Percentiles rank a stretch among this genome's conserved stretches.
Evolutionary conservation across 1,284 basidiomycete species (phyloP).

Genomic region (Rhodotorula sp.): DNA sequence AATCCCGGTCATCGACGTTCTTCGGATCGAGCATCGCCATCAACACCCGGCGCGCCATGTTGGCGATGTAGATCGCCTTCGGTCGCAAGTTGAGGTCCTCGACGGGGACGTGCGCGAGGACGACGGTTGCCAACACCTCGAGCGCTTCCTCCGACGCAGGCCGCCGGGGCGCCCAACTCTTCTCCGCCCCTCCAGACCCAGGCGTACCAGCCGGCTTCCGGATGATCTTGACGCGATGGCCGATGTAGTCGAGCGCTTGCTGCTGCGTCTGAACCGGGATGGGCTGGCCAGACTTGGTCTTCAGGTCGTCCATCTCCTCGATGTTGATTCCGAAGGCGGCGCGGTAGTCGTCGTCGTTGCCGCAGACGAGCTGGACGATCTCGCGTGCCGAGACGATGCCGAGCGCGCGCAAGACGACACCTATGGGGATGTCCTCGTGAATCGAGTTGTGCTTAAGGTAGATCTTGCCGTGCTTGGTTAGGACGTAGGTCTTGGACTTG

Average conservation of each 20-base stretch:
- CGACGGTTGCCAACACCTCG: conserved; percentile 93
- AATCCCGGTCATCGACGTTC: conserved; percentile 98
- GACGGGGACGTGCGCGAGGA: conserved; percentile 94
- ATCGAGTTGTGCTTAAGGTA: conserved; percentile 98
- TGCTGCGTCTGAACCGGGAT: conserved; percentile 72
- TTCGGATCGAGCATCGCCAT: conserved; percentile 96
- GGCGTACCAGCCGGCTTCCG: conserved; percentile 60
- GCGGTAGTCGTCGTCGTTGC: conserved; percentile 86
- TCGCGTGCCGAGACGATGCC: conserved; percentile 98
- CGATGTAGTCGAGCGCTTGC: conserved; percentile 95
- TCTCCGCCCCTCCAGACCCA: conserved; percentile 36
- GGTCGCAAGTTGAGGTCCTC: conserved; percentile 84
- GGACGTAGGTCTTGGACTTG: conserved; percentile 98
- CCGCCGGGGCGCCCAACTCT: conserved; percentile 59
- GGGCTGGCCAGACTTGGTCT: conserved; percentile 48
- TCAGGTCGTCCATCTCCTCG: conserved; percentile 75
- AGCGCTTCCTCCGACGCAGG: conserved; percentile 91
- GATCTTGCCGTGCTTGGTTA: conserved; percentile 88
- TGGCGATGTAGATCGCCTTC: conserved; percentile 96
- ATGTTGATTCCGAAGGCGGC: conserved; percentile 85
- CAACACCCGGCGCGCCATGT: conserved; percentile 93
- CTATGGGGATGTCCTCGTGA: conserved; percentile 95
- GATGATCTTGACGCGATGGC: conserved; percentile 84
- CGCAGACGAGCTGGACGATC: conserved; percentile 90
- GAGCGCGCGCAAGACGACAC: conserved; percentile 91